Conservation (phyloP, 768 basidiomycete genomes). For the Xerocomellus dryophilus region DNA sequence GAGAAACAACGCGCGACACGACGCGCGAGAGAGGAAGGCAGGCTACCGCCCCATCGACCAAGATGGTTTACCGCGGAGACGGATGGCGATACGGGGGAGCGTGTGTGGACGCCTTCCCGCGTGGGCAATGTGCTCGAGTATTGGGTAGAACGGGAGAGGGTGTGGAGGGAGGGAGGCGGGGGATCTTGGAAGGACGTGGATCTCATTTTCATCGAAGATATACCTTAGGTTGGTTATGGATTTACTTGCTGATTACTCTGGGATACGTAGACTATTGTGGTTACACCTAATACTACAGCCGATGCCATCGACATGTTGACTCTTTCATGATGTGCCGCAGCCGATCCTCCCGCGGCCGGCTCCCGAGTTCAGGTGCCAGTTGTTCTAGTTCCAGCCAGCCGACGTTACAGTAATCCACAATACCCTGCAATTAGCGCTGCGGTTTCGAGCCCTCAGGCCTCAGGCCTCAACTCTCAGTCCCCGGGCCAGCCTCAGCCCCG, state of each 20-base stretch:
- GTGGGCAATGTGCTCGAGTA: conserved; percentile 62
- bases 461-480: too few relatives aligned
- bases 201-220: conserved; percentile 74
- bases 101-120: conserved; percentile 76
- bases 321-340: too few relatives aligned
- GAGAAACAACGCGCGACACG: conserved; percentile 74
- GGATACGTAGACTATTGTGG: conserved; percentile 1
- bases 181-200: conserved; percentile 67
- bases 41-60: conserved; percentile 66
- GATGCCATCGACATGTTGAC: background rate
- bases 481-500: too few relatives aligned
- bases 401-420: too few relatives aligned
- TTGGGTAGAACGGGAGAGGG: conserved; percentile 75
- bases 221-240: conserved; percentile 10
- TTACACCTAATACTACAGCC: background rate
- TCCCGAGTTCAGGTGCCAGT: too few relatives aligned
- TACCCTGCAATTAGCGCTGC: background rate
- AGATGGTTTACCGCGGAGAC: conserved; percentile 85
- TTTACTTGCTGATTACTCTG: background rate
- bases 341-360: too few relatives aligned
- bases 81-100: conserved; percentile 86
- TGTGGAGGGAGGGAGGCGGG: conserved; percentile 44
- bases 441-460: background rate
- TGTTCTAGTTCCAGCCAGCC: too few relatives aligned
- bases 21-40: conserved; percentile 71